phyloP scores from a whole-genome alignment of 148 eudicot genomes.

The Bassia scoparia region DNA sequence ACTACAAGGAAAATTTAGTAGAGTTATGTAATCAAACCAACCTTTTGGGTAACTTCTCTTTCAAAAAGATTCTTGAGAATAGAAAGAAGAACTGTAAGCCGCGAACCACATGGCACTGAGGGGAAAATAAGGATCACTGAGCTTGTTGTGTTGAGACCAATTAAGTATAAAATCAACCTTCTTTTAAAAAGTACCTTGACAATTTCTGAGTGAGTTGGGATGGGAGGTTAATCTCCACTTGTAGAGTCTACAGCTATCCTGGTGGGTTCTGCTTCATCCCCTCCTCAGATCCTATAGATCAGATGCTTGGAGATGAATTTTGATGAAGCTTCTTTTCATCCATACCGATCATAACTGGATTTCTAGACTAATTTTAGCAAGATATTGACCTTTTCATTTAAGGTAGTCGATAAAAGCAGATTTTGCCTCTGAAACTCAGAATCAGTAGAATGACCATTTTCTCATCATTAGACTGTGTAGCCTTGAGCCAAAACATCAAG shows the following conservation, averaged over 20 bases:
- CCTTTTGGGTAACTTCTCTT: constrained; percentile 74
- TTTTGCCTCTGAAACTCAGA: constrained; percentile 66
- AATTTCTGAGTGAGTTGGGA: constrained; percentile 74
- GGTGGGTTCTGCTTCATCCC: constrained; percentile 33
- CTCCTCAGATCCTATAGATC: constrained; percentile 32
- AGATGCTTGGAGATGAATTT: constrained; percentile 25
- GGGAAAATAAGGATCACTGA: neutral
- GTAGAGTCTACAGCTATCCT: constrained; percentile 28
- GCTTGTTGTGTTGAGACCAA: neutral
- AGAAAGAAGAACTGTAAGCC: constrained; percentile 78
- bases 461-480: constrained; percentile 30
- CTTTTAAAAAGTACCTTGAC: constrained; percentile 58
- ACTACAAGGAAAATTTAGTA: neutral
- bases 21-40: constrained; percentile 26
- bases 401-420: constrained; percentile 90
- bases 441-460: constrained; percentile 28
- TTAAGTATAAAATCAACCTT: neutral
- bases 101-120: constrained; percentile 92
- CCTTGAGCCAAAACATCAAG: constrained; percentile 69
- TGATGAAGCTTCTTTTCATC: constrained; percentile 46
- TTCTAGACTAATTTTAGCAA: constrained; percentile 91
- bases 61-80: constrained; percentile 79
- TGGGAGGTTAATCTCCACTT: constrained; percentile 75
- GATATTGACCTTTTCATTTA: constrained; percentile 95
- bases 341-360: constrained; percentile 85